Conservation (phyloP, 2,329 filamentous ascomycete species). For the Chrysosphaeria jannelii region DNA sequence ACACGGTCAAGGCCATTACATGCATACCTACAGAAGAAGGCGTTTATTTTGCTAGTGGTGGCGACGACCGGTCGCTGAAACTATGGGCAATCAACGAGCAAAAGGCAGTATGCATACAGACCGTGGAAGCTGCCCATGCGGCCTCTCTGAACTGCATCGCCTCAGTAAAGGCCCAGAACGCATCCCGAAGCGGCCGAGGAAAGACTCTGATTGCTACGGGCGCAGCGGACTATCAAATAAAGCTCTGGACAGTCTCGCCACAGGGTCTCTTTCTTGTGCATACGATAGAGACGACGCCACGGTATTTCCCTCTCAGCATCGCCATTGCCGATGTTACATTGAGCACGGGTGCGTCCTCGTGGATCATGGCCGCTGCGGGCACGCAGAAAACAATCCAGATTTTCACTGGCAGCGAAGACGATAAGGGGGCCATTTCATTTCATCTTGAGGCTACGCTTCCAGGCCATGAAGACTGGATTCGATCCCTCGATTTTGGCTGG, state of each 20-base stretch:
- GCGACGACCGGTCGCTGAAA: constrained; percentile 47
- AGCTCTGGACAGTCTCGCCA: constrained; percentile 33
- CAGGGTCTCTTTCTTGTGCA: constrained; percentile 34
- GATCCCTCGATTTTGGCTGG: constrained; percentile 48
- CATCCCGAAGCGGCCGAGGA: constrained; percentile 5
- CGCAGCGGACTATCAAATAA: constrained; percentile 44
- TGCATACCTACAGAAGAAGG: neutral
- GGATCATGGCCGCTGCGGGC: constrained; percentile 58
- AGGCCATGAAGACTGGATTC: constrained; percentile 86
- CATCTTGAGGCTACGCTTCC: constrained; percentile 43
- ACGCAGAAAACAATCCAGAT: constrained; percentile 63
- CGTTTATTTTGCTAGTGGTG: constrained; percentile 52
- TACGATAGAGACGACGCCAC: constrained; percentile 41
- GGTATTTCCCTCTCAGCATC: constrained; percentile 54
- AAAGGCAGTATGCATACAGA: constrained; percentile 16
- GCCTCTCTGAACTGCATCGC: constrained; percentile 44
- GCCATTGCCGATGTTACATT: constrained; percentile 39
- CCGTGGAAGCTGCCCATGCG: constrained; percentile 33
- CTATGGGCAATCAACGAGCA: constrained; percentile 26
- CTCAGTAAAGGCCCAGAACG: too few species aligned
- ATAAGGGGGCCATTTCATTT: constrained; percentile 21
- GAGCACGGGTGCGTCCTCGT: constrained; percentile 22
- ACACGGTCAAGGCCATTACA: constrained; percentile 36
- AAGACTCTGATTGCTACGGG: constrained; percentile 40
- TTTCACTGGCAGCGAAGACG: constrained; percentile 21